These are phyloP conservation scores for Lepidium sativum DNA, from an alignment of 345 rosid genomes.

Conservation along the genomic window DNA sequence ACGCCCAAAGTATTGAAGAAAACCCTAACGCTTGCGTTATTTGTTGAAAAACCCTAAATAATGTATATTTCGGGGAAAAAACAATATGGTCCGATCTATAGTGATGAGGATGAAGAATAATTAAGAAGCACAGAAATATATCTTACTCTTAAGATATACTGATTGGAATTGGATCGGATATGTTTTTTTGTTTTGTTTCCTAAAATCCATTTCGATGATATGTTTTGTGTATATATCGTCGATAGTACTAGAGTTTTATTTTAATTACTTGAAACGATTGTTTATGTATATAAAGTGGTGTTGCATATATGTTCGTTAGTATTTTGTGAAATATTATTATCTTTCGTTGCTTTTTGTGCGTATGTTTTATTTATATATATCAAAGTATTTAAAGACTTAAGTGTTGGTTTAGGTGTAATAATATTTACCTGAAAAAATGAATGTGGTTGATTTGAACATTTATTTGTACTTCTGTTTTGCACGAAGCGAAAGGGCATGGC, in stretches of 20 bases:
- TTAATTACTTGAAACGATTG: not conserved
- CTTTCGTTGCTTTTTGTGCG: not conserved
- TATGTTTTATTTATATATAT: not conserved
- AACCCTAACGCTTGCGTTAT: constrained; percentile 91
- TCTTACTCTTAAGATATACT: constrained; percentile 4
- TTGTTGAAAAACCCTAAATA: not conserved
- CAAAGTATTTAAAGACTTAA: not conserved
- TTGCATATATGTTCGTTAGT: not conserved
- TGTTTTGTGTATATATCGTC: constrained; percentile 23
- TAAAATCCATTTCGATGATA: constrained; percentile 14
- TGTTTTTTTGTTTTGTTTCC: not conserved
- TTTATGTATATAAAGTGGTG: constrained; percentile 9
- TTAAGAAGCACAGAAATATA: not conserved
- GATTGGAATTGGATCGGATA: constrained; percentile 6
- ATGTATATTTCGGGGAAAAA: not conserved
- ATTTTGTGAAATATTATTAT: not conserved
- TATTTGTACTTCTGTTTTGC: constrained; percentile 15
- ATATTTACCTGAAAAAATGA: not conserved
- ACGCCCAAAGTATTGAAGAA: constrained; percentile 86
- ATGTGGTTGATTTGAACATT: not conserved
- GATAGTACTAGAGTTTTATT: constrained; percentile 8
- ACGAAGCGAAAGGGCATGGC: constrained; percentile 25
- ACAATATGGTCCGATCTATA: constrained; percentile 4
- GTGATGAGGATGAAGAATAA: not conserved
- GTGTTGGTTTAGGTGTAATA: not conserved